A percentile compares a stretch with the other conserved stretches of the same genome.
phyloP scores from a whole-genome alignment of 1,139 yeast genomes.

The Taiozyma onychis region DNA sequence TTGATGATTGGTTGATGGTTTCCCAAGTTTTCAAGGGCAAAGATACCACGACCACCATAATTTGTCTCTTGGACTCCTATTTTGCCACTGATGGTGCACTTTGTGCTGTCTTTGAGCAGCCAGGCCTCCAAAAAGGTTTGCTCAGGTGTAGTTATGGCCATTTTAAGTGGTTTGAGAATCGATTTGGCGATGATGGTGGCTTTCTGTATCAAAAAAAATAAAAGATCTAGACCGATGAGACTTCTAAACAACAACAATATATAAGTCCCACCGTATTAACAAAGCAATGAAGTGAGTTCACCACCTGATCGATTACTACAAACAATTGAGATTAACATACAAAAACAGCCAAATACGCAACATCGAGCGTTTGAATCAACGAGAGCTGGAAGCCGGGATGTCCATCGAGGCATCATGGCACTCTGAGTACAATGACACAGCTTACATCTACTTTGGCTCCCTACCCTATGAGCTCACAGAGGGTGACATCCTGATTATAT shows the following conservation, averaged over 20 bases:
- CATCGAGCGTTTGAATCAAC: conserved; percentile 57
- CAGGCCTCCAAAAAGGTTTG: not conserved
- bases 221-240: too few species aligned
- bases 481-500: conserved; percentile 69
- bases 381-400: conserved; percentile 60
- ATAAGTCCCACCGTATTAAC: not conserved
- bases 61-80: conserved; percentile 27
- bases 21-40: conserved; percentile 33
- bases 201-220: not conserved
- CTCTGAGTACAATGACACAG: conserved; percentile 70
- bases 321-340: not conserved
- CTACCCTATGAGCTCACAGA: conserved; percentile 61
- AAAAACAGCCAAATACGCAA: conserved; percentile 27
- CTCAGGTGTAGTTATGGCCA: not conserved
- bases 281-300: not conserved
- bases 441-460: conserved; percentile 61
- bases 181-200: too few species aligned
- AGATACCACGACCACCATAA: conserved; percentile 62
- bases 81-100: conserved; percentile 6
- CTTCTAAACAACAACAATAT: too few species aligned
- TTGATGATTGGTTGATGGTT: conserved; percentile 42
- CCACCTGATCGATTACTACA: not conserved
- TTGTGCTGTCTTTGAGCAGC: not conserved
- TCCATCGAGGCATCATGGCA: conserved; percentile 81
- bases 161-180: not conserved